Conservation (phyloP, 2,329 filamentous ascomycete species). For the Chaetothyriales sp. region DNA sequence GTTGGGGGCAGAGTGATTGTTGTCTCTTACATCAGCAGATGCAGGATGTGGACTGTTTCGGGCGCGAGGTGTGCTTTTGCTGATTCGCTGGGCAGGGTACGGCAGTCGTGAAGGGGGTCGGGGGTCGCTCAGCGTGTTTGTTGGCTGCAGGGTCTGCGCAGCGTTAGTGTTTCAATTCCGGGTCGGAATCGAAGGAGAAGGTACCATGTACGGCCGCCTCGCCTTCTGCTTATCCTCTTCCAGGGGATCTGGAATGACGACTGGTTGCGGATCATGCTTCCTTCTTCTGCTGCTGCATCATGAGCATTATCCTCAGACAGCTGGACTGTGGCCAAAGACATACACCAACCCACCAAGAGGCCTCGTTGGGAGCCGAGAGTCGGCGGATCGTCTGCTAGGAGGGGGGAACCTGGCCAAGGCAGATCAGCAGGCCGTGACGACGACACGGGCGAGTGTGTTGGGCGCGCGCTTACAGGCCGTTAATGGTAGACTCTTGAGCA, state of each 20-base stretch:
- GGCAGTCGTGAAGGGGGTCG: not conserved
- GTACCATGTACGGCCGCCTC: conserved; percentile 5
- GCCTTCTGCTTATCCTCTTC: not conserved
- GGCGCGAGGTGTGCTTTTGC: not conserved
- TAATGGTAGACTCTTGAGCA: not conserved
- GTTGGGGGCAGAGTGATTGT: conserved; percentile 5
- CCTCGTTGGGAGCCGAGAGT: conserved; percentile 1
- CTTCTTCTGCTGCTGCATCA: not conserved
- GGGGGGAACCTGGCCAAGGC: not conserved
- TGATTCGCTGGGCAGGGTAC: not conserved
- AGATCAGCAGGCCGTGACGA: not conserved
- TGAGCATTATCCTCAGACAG: not conserved
- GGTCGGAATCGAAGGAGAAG: not conserved
- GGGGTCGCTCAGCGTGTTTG: not conserved
- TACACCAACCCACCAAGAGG: conserved; percentile 8
- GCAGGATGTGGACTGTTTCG: not conserved
- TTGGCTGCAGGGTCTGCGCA: not conserved
- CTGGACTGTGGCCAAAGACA: not conserved
- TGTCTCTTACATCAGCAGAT: not conserved
- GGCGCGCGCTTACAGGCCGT: not conserved
- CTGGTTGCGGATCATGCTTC: conserved; percentile 2
- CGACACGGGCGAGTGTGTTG: not conserved
- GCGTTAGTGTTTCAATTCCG: not conserved
- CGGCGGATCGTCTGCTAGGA: not conserved
- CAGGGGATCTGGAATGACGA: conserved; percentile 7